Conservation (phyloP, 305 asterid species). For the Plantago coronopus region DNA sequence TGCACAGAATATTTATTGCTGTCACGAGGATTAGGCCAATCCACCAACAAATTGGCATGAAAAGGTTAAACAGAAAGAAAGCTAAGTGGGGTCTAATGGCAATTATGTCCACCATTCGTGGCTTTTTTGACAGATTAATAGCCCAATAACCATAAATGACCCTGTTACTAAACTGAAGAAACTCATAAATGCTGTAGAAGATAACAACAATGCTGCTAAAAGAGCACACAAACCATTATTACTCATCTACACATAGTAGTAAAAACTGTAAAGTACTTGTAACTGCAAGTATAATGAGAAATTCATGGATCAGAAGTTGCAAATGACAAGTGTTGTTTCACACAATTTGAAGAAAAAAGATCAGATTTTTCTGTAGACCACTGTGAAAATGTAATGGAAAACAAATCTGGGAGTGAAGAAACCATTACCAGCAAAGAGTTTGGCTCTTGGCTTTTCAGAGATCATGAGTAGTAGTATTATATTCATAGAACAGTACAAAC, state of each 20-base stretch:
- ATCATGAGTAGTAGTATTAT: no score
- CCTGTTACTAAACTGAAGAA: neutral
- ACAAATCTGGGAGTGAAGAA: neutral
- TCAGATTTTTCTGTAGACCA: no score
- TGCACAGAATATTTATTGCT: neutral
- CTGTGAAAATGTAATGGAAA: no score
- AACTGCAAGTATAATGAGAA: neutral
- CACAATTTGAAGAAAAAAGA: conserved; percentile 10
- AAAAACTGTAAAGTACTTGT: neutral
- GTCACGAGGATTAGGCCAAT: conserved; percentile 12
- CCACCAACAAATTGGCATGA: conserved; percentile 1
- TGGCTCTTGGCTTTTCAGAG: neutral
- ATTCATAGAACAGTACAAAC: neutral
- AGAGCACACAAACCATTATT: neutral
- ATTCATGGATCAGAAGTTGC: neutral
- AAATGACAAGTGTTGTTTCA: conserved; percentile 15
- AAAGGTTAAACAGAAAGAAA: neutral
- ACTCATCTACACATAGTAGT: neutral
- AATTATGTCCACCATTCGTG: neutral
- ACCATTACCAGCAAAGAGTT: neutral
- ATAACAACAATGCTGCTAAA: conserved; percentile 1
- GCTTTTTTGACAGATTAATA: neutral
- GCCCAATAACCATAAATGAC: neutral
- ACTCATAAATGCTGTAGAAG: neutral
- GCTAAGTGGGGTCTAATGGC: conserved; percentile 1